phyloP scores from a whole-genome alignment of 2,329 filamentous ascomycete species.

The Herpotrichia juniperi region DNA sequence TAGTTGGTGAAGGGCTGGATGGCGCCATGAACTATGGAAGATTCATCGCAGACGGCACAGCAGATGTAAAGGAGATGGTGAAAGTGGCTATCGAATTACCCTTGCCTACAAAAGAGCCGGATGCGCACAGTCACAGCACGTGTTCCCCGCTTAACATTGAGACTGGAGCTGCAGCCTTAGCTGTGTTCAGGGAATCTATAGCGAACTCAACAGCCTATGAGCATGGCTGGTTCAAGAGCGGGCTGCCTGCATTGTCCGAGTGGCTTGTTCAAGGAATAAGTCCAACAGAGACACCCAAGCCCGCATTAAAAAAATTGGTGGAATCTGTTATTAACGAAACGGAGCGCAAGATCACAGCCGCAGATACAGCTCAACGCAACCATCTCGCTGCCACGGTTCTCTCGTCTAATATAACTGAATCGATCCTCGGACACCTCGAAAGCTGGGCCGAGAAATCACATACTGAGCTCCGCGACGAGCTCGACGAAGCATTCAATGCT shows the following conservation, averaged over 20 bases:
- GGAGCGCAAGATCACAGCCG: slow-evolving; percentile 56
- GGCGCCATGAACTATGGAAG: slow-evolving; percentile 64
- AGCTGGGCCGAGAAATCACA: slow-evolving; percentile 82
- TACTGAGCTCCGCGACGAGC: slow-evolving; percentile 78
- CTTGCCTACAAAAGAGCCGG: slow-evolving; percentile 45
- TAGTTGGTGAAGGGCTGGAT: slow-evolving; percentile 75
- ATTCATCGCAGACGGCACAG: slow-evolving; percentile 46
- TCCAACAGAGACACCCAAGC: slow-evolving; percentile 61
- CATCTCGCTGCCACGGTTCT: slow-evolving; percentile 42
- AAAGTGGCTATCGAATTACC: slow-evolving; percentile 65
- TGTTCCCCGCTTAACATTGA: slow-evolving; percentile 64
- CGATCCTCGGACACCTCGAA: slow-evolving; percentile 66
- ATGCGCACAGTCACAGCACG: slow-evolving; percentile 17
- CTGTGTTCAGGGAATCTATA: slow-evolving; percentile 71
- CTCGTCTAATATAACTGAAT: slow-evolving; percentile 50
- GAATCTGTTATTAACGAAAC: slow-evolving; percentile 68
- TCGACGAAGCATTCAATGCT: slow-evolving; percentile 79
- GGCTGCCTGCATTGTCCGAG: slow-evolving; percentile 66
- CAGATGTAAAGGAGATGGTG: slow-evolving; percentile 52
- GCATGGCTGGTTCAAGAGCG: slow-evolving; percentile 74
- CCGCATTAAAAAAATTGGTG: slow-evolving; percentile 70
- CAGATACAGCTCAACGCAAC: slow-evolving; percentile 52
- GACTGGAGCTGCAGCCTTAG: slow-evolving; percentile 67
- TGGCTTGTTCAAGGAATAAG: slow-evolving; percentile 62
- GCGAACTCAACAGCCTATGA: slow-evolving; percentile 75